phyloP scores from a whole-genome alignment of 2,329 filamentous ascomycete species.

The Xylariaceae sp. region DNA sequence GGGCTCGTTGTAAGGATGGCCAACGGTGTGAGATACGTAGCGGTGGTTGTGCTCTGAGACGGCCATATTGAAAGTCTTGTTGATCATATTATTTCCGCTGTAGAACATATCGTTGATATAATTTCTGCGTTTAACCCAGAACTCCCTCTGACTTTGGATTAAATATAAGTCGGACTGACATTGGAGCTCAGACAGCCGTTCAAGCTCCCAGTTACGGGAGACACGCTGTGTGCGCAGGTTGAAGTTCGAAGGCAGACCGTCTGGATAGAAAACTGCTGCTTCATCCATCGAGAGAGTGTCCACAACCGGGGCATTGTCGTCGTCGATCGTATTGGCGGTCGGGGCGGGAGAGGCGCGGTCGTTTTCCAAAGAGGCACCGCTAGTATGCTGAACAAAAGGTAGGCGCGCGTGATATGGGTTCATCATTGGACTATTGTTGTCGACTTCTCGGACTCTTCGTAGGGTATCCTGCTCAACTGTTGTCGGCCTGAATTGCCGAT shows the following conservation, averaged over 20 bases:
- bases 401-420: slow-evolving; percentile 21
- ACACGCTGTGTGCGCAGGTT: slow-evolving; percentile 25
- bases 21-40: slow-evolving; percentile 41
- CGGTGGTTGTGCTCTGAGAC: slow-evolving; percentile 42
- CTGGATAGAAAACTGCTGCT: slow-evolving; percentile 41
- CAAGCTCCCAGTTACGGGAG: slow-evolving; percentile 36
- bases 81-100: slow-evolving; percentile 45
- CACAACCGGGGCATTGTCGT: slow-evolving; percentile 26
- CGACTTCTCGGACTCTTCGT: slow-evolving; percentile 36
- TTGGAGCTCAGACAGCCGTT: slow-evolving; percentile 15
- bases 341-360: slow-evolving; percentile 20
- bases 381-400: slow-evolving; percentile 18
- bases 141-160: slow-evolving; percentile 30
- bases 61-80: slow-evolving; percentile 43
- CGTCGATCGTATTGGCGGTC: background rate
- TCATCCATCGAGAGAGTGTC: slow-evolving; percentile 43
- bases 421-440: slow-evolving; percentile 23
- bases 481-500: slow-evolving; percentile 56
- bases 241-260: slow-evolving; percentile 43
- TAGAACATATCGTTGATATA: slow-evolving; percentile 49
- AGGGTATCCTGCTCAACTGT: slow-evolving; percentile 47
- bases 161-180: slow-evolving; percentile 18
- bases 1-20: slow-evolving; percentile 49
- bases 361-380: slow-evolving; percentile 11
- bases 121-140: slow-evolving; percentile 38